A percentile compares a stretch with the other conserved stretches of the same genome.
These are phyloP conservation scores for Histomonas meleagridis DNA, from an alignment of 208 protist genomes.

Conservation along the genomic window DNA sequence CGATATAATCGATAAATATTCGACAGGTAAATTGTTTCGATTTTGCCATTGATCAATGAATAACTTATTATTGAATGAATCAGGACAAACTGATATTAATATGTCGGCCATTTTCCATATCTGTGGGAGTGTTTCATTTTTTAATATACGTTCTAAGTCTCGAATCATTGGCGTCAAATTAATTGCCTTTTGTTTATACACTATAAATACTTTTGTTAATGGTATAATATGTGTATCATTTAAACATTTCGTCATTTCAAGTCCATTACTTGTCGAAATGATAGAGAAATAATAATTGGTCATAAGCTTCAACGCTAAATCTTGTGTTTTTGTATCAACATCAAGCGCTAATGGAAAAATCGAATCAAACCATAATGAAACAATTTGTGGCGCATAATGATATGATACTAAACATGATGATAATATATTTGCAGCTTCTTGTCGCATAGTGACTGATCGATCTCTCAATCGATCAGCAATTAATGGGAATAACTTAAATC, in stretches of 20 bases:
- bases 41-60: not conserved
- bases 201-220: not conserved
- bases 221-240: not conserved
- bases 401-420: not conserved
- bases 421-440: slow-evolving; percentile 18
- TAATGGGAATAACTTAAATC: not conserved
- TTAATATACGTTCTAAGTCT: not conserved
- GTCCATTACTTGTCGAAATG: not conserved
- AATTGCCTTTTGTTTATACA: not conserved
- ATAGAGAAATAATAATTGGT: not conserved
- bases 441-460: not conserved
- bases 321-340: not conserved
- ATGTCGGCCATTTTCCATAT: not conserved
- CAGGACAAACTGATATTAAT: not conserved
- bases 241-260: not conserved
- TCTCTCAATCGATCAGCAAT: not conserved
- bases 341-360: not conserved
- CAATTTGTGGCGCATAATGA: too few relatives aligned
- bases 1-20: not conserved
- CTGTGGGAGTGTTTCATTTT: too few relatives aligned
- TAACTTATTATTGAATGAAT: not conserved
- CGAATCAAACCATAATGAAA: slow-evolving; percentile 14
- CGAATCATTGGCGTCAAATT: not conserved
- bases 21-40: not conserved
- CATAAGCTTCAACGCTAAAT: not conserved